Evolutionary conservation across 495 filamentous ascomycete species (phyloP).

Genomic region (Xylaria acuta): DNA sequence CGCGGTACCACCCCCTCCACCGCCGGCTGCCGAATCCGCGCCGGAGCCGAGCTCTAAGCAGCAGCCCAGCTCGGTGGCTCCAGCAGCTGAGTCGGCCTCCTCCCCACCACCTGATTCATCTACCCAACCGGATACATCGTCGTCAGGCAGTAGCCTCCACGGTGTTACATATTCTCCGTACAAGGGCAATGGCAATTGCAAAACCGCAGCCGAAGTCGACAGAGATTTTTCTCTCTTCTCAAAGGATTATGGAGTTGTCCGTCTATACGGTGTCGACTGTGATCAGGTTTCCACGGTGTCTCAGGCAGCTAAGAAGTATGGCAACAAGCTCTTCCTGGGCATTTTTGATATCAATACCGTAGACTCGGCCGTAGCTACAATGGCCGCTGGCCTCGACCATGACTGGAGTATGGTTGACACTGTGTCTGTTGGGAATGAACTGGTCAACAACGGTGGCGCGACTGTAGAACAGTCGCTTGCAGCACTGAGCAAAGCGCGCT

Average conservation of each 20-base stretch:
- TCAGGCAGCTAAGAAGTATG: constrained; percentile 61
- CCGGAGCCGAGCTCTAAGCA: constrained; percentile 29
- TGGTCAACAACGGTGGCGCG: constrained; percentile 69
- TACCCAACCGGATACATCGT: constrained; percentile 21
- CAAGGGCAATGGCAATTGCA: constrained; percentile 69
- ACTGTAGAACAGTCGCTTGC: constrained; percentile 56
- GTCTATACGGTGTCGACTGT: constrained; percentile 85
- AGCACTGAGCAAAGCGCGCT: constrained; percentile 63
- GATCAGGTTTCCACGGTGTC: constrained; percentile 68
- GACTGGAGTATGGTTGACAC: constrained; percentile 73
- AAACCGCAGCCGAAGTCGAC: constrained; percentile 64
- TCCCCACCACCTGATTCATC: constrained; percentile 28
- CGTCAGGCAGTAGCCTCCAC: constrained; percentile 39
- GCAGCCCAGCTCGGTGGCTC: constrained; percentile 23
- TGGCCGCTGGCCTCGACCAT: constrained; percentile 55
- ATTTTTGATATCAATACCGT: constrained; percentile 70
- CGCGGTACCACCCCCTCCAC: constrained; percentile 18
- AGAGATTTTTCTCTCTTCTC: constrained; percentile 63
- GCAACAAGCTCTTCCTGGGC: constrained; percentile 74
- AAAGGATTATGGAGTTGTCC: constrained; percentile 63
- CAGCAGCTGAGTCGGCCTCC: constrained; percentile 24
- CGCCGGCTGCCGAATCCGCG: constrained; percentile 27
- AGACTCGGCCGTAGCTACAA: constrained; percentile 55
- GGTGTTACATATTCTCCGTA: constrained; percentile 81
- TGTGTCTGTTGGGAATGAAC: constrained; percentile 80